Evolutionary conservation across 2,329 filamentous ascomycete species (phyloP).

Genomic region (Grosmannia serpens): DNA sequence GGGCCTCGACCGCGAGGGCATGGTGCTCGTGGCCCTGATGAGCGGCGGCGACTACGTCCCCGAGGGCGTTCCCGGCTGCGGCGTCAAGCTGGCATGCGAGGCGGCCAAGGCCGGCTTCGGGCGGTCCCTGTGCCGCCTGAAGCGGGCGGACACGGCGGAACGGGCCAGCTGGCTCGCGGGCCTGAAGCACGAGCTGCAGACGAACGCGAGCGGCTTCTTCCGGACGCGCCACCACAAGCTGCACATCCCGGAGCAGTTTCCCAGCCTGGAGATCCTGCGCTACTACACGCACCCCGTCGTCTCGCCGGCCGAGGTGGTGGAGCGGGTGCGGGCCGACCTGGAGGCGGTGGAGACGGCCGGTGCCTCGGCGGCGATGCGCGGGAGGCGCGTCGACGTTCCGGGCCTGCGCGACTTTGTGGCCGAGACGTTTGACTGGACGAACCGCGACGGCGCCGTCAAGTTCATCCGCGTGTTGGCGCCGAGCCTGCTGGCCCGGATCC

Average conservation of each 20-base stretch:
- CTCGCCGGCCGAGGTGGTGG: constrained; percentile 48
- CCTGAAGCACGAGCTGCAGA: constrained; percentile 63
- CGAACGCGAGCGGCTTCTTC: constrained; percentile 78
- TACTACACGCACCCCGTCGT: constrained; percentile 86
- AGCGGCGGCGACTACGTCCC: constrained; percentile 92
- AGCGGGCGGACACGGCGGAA: constrained; percentile 44
- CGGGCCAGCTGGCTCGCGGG: constrained; percentile 60
- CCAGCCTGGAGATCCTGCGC: constrained; percentile 63
- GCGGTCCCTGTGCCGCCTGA: constrained; percentile 55
- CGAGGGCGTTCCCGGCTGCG: constrained; percentile 77
- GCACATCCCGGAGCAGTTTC: constrained; percentile 69
- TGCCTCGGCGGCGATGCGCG: neutral
- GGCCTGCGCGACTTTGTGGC: constrained; percentile 62
- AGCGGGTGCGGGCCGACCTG: constrained; percentile 39
- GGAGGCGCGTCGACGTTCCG: constrained; percentile 44
- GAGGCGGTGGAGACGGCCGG: constrained; percentile 35
- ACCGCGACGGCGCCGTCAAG: constrained; percentile 67
- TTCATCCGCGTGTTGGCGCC: constrained; percentile 73
- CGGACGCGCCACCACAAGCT: constrained; percentile 62
- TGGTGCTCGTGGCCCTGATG: constrained; percentile 90
- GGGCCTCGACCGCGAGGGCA: constrained; percentile 70
- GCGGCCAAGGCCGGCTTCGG: constrained; percentile 85
- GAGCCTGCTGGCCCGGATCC: constrained; percentile 54
- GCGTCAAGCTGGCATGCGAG: constrained; percentile 78
- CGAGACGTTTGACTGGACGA: constrained; percentile 80